Percentiles rank a stretch among this genome's conserved stretches.
Evolutionary conservation across 345 rosid species (phyloP).

Genomic region (Physaria fendleri): DNA sequence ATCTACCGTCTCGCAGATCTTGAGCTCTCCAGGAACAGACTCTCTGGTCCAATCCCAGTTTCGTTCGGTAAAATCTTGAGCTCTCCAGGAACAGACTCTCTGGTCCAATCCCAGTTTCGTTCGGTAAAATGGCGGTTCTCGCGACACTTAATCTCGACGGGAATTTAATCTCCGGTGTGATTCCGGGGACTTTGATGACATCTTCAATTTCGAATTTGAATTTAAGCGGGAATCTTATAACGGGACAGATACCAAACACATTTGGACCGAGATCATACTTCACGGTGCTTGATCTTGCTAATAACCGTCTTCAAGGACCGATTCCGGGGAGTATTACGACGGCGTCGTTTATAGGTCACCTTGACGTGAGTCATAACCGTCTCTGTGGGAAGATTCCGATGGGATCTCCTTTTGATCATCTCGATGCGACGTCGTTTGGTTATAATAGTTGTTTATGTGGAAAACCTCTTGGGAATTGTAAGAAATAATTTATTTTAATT

Average conservation of each 20-base stretch:
- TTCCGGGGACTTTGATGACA: conserved; percentile 50
- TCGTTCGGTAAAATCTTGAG: too few relatives aligned
- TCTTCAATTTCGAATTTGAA: conserved; percentile 71
- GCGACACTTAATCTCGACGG: conserved; percentile 59
- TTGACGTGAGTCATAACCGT: conserved; percentile 79
- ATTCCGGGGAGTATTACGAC: conserved; percentile 52
- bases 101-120: conserved; percentile 44
- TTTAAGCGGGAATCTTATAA: conserved; percentile 45
- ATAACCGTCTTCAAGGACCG: conserved; percentile 54
- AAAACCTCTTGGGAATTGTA: conserved; percentile 62
- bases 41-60: too few relatives aligned
- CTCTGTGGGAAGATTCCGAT: conserved; percentile 74
- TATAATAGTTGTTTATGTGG: conserved; percentile 75
- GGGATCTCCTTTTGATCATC: conserved; percentile 65
- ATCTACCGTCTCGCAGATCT: conserved; percentile 70
- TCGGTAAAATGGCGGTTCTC: conserved; percentile 68
- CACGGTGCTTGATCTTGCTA: conserved; percentile 66
- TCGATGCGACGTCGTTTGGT: conserved; percentile 55
- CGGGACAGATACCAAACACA: conserved; percentile 63
- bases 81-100: conserved; percentile 47
- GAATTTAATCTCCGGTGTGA: conserved; percentile 48
- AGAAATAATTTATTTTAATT: conserved; percentile 11
- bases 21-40: too few relatives aligned
- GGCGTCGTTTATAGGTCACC: conserved; percentile 56
- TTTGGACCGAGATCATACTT: conserved; percentile 65